Percentiles rank a stretch among this genome's conserved stretches.
phyloP scores from a whole-genome alignment of 495 filamentous ascomycete species.

The Cercophora scortea region DNA sequence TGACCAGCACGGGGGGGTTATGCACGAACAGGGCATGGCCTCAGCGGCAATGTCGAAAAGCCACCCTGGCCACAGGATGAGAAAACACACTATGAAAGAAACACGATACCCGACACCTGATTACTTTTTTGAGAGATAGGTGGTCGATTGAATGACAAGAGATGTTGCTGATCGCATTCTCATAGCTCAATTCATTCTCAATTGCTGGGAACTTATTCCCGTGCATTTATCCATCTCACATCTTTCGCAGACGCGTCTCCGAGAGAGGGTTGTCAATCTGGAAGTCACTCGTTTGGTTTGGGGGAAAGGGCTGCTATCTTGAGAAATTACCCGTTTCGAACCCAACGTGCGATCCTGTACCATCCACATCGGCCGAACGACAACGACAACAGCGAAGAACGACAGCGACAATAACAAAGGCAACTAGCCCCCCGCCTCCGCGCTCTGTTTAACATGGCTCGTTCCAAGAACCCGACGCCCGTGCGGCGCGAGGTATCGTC shows the following conservation, averaged over 20 bases:
- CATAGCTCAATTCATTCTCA: no score
- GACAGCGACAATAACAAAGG: not conserved
- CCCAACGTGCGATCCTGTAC: not conserved
- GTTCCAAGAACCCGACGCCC: constrained; percentile 61
- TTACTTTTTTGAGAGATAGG: no score
- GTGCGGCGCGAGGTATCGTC: constrained; percentile 59
- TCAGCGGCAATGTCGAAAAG: constrained; percentile 4
- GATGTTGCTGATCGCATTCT: no score
- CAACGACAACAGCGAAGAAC: not conserved
- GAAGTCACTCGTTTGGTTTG: not conserved
- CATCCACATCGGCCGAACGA: not conserved
- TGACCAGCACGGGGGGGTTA: not conserved
- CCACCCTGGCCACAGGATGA: constrained; percentile 15
- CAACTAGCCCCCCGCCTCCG: not conserved
- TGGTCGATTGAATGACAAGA: no score
- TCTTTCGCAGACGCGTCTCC: no score
- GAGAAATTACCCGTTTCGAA: no score
- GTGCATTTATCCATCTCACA: no score
- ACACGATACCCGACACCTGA: no score
- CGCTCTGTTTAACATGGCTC: constrained; percentile 47
- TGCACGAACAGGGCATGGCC: not conserved
- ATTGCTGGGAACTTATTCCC: no score
- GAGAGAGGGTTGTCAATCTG: no score
- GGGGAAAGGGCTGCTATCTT: no score
- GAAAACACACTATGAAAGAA: not conserved